phyloP scores from a whole-genome alignment of 148 eudicot genomes.

The Chenopodium berlandieri region DNA sequence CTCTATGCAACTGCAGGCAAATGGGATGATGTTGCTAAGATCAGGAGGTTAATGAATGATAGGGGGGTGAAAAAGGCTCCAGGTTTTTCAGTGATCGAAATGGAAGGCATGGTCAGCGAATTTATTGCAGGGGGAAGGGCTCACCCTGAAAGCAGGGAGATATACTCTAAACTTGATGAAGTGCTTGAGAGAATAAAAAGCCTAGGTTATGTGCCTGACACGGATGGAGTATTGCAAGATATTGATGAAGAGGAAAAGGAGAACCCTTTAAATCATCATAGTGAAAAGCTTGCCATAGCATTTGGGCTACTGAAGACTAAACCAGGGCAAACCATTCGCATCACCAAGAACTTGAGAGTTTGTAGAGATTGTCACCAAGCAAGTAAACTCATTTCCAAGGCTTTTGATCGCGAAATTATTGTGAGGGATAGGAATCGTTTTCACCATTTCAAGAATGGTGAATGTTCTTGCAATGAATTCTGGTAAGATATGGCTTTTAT shows the following conservation, averaged over 20 bases:
- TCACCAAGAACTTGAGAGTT: constrained; percentile 65
- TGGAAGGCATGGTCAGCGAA: constrained; percentile 47
- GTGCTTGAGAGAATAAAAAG: constrained; percentile 44
- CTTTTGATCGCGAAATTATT: constrained; percentile 54
- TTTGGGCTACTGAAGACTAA: constrained; percentile 58
- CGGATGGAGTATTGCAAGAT: constrained; percentile 41
- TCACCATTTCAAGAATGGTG: constrained; percentile 69
- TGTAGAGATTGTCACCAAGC: constrained; percentile 72
- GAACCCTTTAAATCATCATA: constrained; percentile 51
- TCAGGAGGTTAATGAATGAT: constrained; percentile 64
- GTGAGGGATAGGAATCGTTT: constrained; percentile 74
- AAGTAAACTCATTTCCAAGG: constrained; percentile 67
- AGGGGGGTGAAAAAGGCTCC: constrained; percentile 60
- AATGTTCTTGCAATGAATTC: constrained; percentile 70
- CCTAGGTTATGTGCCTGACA: constrained; percentile 48
- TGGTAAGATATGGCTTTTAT: constrained; percentile 37
- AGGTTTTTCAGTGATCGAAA: constrained; percentile 53
- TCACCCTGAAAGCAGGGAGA: constrained; percentile 51
- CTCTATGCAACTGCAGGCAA: constrained; percentile 56
- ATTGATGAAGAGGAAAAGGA: constrained; percentile 58
- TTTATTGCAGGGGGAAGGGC: constrained; percentile 61
- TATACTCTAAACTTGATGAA: constrained; percentile 51
- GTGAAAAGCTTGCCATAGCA: constrained; percentile 82
- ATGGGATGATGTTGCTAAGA: constrained; percentile 62
- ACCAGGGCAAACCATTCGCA: constrained; percentile 52